A percentile compares a stretch with the other conserved stretches of the same genome.
These are phyloP conservation scores for Backusella parvicylindrica DNA, from an alignment of 192 early-diverging fungal genomes.

Conservation along the genomic window DNA sequence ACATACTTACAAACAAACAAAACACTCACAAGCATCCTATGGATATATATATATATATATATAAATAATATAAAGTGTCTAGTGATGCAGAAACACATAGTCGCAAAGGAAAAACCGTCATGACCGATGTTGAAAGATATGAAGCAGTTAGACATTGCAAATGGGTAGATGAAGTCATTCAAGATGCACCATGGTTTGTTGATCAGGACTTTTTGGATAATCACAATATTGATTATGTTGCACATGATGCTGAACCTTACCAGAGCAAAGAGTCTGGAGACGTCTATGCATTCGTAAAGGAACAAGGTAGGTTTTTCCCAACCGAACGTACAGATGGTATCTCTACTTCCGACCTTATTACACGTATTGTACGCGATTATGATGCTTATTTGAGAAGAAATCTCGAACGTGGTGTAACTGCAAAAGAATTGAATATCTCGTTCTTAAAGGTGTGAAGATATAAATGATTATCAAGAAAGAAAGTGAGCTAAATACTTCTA, in stretches of 20 bases:
- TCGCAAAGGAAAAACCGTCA: constrained; percentile 82
- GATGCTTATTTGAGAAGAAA: constrained; percentile 81
- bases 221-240: constrained; percentile 80
- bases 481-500: not conserved
- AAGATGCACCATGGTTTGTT: constrained; percentile 77
- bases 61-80: constrained; percentile 44
- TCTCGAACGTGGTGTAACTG: constrained; percentile 77
- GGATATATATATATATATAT: not conserved
- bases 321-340: constrained; percentile 80
- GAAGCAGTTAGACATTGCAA: constrained; percentile 79
- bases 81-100: constrained; percentile 72
- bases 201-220: constrained; percentile 73
- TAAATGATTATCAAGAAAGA: not conserved
- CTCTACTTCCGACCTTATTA: constrained; percentile 81
- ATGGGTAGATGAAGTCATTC: constrained; percentile 83
- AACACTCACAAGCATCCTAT: not conserved
- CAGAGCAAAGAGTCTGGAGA: constrained; percentile 66
- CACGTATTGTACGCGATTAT: constrained; percentile 83
- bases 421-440: constrained; percentile 78
- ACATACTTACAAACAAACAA: not conserved
- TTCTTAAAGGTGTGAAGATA: constrained; percentile 61
- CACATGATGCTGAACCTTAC: constrained; percentile 81
- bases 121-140: constrained; percentile 75
- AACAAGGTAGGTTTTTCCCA: constrained; percentile 61
- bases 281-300: constrained; percentile 81